Base-by-base conservation (phyloP, 2,329 filamentous ascomycete species). In the Fusarium ambrosium region DNA sequence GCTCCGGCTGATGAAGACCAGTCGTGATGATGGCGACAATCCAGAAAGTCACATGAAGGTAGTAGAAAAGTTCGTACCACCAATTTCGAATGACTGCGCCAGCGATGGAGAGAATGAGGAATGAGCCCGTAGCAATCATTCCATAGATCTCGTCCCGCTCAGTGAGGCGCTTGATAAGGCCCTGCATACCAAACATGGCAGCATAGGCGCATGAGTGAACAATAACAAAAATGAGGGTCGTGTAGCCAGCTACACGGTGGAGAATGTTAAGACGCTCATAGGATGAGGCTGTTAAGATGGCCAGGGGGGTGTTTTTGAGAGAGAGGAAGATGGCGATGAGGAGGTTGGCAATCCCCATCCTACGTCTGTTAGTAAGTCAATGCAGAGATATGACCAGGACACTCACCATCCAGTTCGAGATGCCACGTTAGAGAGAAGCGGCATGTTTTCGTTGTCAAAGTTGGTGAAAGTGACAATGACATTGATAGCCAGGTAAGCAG, bases 181-280 rank as follows among this genome's bases (percentile, higher is more conserved):
- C 79, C 11, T 73, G 68, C 6, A 68, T 61, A 8, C 77, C 80
- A 68, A 89, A 87, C 71, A 84, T 82, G 5, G 81, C 78, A 1
- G 83, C 80, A 71, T 90, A 88, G 27, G 83, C 76, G 24, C 80
- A 81, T 3, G 80, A 84, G 64, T 91, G 89, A 3, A 89, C 68
- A 18, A 89, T 78, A 67, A 86, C 80, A 37, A 83, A 82, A 37
- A 83, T 66, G 29, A 90, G 83, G 20, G 87, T 86, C 8, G 83
- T 84, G 73, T 86, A 88, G 4, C 89, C 89, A 5, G 86, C 84
- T 20, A 88, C 81, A 67, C 87, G 87, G 74, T 92, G 90, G 4
- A 92, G 83, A 59, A 87, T 84, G 74, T 90, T 91, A 62, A 92
- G 85, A 22, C 88, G 85, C 69, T 91, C 89, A 77, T 92, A 89